phyloP scores from a whole-genome alignment of 768 basidiomycete genomes.

The Flagelloscypha sp. region DNA sequence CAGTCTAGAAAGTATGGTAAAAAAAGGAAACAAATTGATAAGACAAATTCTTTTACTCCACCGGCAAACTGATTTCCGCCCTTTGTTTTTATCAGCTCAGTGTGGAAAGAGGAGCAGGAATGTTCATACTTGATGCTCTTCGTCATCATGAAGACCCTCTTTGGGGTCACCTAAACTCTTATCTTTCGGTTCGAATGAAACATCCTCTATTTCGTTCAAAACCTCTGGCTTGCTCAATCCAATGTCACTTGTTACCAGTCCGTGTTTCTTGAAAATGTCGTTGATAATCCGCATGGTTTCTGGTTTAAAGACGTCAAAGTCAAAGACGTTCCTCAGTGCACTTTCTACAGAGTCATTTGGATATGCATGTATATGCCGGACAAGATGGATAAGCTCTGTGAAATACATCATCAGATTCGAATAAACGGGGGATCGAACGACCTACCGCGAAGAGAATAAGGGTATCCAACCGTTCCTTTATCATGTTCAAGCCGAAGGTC shows the following conservation, averaged over 20 bases:
- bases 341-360: conserved; percentile 50
- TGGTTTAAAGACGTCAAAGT: conserved; percentile 61
- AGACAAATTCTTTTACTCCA: conserved; percentile 33
- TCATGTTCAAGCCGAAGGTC: conserved; percentile 55
- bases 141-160: conserved; percentile 54
- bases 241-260: conserved; percentile 43
- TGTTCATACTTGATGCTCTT: conserved; percentile 53
- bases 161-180: conserved; percentile 46
- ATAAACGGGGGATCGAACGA: conserved; percentile 2
- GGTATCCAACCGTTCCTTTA: conserved; percentile 49
- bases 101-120: too few species aligned
- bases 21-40: neutral
- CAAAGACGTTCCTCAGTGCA: conserved; percentile 57
- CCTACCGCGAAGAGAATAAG: conserved; percentile 61
- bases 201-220: conserved; percentile 43
- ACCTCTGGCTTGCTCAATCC: conserved; percentile 52
- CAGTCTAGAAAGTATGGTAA: conserved; percentile 31
- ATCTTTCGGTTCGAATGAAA: conserved; percentile 50
- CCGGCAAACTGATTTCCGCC: conserved; percentile 63
- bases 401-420: neutral
- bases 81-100: too few species aligned
- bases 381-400: conserved; percentile 57
- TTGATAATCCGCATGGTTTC: conserved; percentile 56
- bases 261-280: conserved; percentile 51
- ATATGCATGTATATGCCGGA: conserved; percentile 55